Evolutionary conservation across 2,329 filamentous ascomycete species (phyloP).

Genomic region (Xylaria sp.): DNA sequence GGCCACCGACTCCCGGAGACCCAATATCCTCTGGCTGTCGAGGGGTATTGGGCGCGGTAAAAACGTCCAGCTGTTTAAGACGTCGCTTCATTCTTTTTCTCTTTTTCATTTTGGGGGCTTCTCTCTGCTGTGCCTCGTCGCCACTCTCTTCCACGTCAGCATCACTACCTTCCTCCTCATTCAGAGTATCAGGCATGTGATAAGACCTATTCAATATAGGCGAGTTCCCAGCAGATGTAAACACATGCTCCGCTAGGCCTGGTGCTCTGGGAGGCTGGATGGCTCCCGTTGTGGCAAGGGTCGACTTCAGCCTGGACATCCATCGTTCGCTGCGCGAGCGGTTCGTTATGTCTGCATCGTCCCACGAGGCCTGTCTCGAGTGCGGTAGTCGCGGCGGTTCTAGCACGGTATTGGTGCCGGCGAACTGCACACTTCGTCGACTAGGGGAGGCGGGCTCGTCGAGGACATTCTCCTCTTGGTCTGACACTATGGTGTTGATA

Average conservation of each 20-base stretch:
- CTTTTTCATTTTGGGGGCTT: constrained; percentile 65
- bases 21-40: constrained; percentile 57
- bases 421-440: constrained; percentile 81
- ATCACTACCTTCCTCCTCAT: constrained; percentile 72
- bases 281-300: constrained; percentile 69
- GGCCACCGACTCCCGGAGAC: constrained; percentile 55
- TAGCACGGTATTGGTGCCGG: constrained; percentile 62
- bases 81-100: constrained; percentile 71
- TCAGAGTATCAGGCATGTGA: constrained; percentile 57
- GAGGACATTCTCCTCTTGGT: constrained; percentile 39
- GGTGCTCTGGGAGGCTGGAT: constrained; percentile 60
- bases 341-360: constrained; percentile 69
- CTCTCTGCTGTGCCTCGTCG: constrained; percentile 71
- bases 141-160: constrained; percentile 88
- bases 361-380: constrained; percentile 72
- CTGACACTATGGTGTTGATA: constrained; percentile 28
- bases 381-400: constrained; percentile 61
- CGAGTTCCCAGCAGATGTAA: constrained; percentile 58
- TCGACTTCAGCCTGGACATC: constrained; percentile 79
- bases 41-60: constrained; percentile 75
- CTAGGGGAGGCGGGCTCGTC: constrained; percentile 55
- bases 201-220: constrained; percentile 62
- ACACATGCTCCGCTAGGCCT: constrained; percentile 50
- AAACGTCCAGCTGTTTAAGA: constrained; percentile 62
- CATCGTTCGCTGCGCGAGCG: constrained; percentile 73